Evolutionary conservation across 345 rosid species (phyloP).

Genomic region (Melaleuca alternifolia): DNA sequence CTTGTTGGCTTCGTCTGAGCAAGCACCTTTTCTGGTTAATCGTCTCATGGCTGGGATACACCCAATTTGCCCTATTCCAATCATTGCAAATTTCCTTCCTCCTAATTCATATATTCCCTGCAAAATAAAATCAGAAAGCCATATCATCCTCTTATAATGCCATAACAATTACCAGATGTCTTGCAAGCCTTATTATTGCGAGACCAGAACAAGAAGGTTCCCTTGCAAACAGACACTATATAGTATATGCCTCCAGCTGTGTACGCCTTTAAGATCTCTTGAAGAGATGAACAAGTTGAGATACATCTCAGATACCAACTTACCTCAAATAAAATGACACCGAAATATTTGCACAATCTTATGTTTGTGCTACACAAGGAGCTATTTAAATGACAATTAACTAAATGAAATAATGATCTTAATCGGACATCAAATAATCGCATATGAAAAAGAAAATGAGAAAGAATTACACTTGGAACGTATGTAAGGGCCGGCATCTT

Average conservation of each 20-base stretch:
- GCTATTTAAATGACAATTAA: no score
- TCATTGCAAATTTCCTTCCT: not conserved
- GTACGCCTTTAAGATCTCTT: not conserved
- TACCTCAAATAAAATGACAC: not conserved
- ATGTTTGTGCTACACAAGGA: no score
- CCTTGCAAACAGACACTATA: no score
- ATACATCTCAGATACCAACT: not conserved
- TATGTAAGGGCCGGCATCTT: no score
- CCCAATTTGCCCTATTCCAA: not conserved
- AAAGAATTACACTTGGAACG: no score
- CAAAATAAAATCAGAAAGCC: not conserved
- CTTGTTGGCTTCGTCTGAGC: not conserved
- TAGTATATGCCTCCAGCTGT: no score
- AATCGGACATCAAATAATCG: no score
- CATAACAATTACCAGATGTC: not conserved
- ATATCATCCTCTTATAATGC: not conserved
- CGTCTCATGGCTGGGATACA: not conserved
- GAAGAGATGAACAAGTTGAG: not conserved
- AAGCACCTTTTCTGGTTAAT: not conserved
- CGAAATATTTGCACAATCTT: not conserved
- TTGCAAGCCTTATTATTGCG: not conserved
- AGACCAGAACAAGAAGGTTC: no score
- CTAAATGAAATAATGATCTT: no score
- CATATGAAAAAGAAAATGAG: no score
- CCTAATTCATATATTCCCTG: not conserved